Base-by-base conservation (phyloP, 495 filamentous ascomycete species). In the Lasiosphaeria ovina region DNA sequence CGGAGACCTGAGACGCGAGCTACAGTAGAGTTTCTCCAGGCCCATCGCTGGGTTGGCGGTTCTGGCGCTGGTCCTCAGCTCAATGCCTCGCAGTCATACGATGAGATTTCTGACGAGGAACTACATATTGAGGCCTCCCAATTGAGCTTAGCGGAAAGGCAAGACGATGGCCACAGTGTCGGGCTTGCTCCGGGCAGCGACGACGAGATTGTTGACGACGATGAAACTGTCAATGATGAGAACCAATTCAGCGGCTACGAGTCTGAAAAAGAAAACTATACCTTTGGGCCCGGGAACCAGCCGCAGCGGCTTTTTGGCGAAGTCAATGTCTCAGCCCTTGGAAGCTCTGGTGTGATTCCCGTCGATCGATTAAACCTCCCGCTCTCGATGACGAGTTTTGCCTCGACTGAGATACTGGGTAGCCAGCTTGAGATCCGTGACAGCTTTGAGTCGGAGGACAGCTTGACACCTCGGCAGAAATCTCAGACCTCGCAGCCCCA, bases 261-360 rank as follows among this genome's bases (percentile, higher is more conserved):
- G 40, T 69, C 69, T 2, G 70, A 75, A 55, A 77, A 79, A 36
- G 76, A 78, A 49, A 79, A 79, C 56, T 67, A 76, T 47, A 73
- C 71, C 10, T 68, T 73, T 58, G 68, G 74, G 31, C 45, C 61
- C 42, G 69, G 73, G 51, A 60, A 72, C 42, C 65, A 76, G 72
- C 61, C 71, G 11, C 73, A 74, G 54, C 85, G 87, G 35, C 78
- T 96, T 3, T 96, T 93, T 74, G 92, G 92, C 0, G 91, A 96
- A 71, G 87, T 97, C 53, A 85, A 84, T 33, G 70, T 78, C 11
- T 90, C 90, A 6, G 87, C 83, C 10, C 69, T 94, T 3, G 81
- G 83, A 24, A 93, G 87, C 72, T 76, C 75, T 14, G 79, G 77
- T 35, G 76, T 60, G 14, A 76, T 82, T 33, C 64, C 72, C 3